A percentile compares a stretch with the other conserved stretches of the same genome.
Conservation (phyloP, 2,329 filamentous ascomycete species). For the Camptophora hylomeconis region DNA sequence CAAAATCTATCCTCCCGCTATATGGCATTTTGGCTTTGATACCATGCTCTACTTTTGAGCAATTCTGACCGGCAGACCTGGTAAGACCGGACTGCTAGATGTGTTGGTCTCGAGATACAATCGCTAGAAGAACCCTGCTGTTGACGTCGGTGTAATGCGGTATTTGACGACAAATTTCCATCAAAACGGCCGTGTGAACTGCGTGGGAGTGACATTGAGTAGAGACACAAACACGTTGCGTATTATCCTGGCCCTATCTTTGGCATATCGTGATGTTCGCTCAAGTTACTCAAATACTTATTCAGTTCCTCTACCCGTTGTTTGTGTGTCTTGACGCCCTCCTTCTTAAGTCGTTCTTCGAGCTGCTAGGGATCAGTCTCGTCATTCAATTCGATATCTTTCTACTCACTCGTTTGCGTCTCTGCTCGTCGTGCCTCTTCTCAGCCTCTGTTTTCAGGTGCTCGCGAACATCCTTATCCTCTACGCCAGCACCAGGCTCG, state of each 20-base stretch:
- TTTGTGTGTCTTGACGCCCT: slow-evolving; percentile 92
- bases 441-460: slow-evolving; percentile 75
- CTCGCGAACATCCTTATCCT: slow-evolving; percentile 19
- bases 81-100: no score
- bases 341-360: slow-evolving; percentile 65
- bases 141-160: no score
- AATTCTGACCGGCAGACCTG: background rate
- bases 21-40: background rate
- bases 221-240: no score
- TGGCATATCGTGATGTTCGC: slow-evolving; percentile 92
- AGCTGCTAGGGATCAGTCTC: no score
- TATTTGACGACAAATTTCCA: no score
- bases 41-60: background rate
- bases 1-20: no score
- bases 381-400: background rate
- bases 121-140: no score
- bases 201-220: no score
- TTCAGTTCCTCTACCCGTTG: slow-evolving; percentile 93
- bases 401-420: slow-evolving; percentile 66
- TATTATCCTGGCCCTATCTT: slow-evolving; percentile 18
- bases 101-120: no score
- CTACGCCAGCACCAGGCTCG: slow-evolving; percentile 17
- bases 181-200: no score
- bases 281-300: slow-evolving; percentile 78
- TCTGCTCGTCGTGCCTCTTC: slow-evolving; percentile 63